phyloP scores from a whole-genome alignment of 257 asterid genomes.

The Fraxinus americana region DNA sequence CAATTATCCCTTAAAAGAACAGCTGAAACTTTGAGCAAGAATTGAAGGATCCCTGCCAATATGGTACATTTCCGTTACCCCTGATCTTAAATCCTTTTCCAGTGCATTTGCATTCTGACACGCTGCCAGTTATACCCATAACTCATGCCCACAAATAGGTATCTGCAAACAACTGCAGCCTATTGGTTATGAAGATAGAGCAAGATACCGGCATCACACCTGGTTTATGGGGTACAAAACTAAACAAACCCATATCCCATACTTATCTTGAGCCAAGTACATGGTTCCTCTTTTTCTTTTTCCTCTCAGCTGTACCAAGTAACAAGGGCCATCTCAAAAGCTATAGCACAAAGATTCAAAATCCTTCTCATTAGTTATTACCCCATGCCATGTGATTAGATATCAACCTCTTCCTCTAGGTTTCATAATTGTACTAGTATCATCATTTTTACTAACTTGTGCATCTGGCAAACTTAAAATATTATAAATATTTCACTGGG shows the following conservation, averaged over 20 bases:
- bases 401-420: background rate
- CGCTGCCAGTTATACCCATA: too few species aligned
- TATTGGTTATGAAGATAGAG: too few species aligned
- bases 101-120: too few species aligned
- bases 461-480: background rate
- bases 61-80: too few species aligned
- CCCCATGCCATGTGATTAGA: background rate
- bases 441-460: too few species aligned
- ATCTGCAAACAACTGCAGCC: too few species aligned
- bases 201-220: background rate
- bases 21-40: background rate
- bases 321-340: background rate
- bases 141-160: too few species aligned
- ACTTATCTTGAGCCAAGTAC: background rate
- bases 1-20: background rate
- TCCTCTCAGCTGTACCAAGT: background rate
- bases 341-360: background rate
- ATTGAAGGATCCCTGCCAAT: background rate
- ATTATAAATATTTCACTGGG: background rate
- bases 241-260: background rate
- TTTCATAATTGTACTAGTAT: background rate
- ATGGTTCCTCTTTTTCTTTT: slow-evolving; percentile 2
- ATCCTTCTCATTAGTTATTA: background rate
- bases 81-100: too few species aligned
- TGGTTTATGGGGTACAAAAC: background rate